Evolutionary conservation across 148 eudicot species (phyloP), one percentile per base, ranked within the genome.

Genomic region (Vaccinium darrowii): DNA sequence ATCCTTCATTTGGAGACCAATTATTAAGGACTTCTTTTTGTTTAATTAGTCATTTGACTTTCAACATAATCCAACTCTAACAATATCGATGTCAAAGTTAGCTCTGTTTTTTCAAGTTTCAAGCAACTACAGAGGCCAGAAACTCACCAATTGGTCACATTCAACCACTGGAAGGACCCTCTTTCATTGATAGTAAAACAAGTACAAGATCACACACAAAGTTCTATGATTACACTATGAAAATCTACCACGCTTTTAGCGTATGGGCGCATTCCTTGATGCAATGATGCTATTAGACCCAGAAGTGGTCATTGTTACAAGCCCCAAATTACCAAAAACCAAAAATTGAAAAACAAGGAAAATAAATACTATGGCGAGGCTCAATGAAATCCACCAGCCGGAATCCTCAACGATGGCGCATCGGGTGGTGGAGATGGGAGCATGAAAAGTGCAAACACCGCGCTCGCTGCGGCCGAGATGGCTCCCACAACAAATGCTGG

Each of bases 401-500:
- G 5, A 8, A 47, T 16, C 14, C 1, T 73, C 27, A 23, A 19
- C 1, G 76, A n/a, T 12, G 39, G 82, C 1, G 16, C 50, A 51
- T 86, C 86, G 0, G 86, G 69, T 3, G 86, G 82, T 6, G 92
- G 89, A 54, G 93, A 89, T 79, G 95, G 97, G 65, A 94, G 97
- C 76, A 94, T 16, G 0, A 90, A 88, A 18, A 94, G 84, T 21
- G 95, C 94, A 19, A 90, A 85, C 8, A 92, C 69, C 10, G 89
- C 96, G n/a, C 93, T 94, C 4, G 85, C 67, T 0, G 91, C 89
- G 0, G 98, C 94, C 5, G 96, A 86, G 3, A 88, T 62, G 0
- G 94, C 94, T 60, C 94, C 98, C 19, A 90, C 84, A n/a, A 93
- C 91, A 43, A 93, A 94, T 0, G 93, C 94, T 21, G 98, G 94